These are phyloP conservation scores for Phialophora tarda DNA, from an alignment of 2,329 filamentous ascomycete genomes.

Conservation along the genomic window DNA sequence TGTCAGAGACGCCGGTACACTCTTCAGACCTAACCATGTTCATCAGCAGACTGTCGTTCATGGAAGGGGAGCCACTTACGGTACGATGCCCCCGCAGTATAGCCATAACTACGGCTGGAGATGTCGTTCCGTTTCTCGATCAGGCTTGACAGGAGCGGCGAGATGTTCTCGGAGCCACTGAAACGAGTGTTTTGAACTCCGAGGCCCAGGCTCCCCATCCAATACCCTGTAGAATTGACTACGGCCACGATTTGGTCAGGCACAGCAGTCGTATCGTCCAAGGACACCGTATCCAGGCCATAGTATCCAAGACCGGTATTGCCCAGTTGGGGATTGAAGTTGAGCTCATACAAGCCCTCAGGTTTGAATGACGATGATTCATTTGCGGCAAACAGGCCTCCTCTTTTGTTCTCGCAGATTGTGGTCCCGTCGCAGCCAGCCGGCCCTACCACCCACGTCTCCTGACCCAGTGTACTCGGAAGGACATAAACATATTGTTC, in stretches of 20 bases:
- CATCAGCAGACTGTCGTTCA: conserved; percentile 14
- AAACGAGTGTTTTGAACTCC: conserved; percentile 42
- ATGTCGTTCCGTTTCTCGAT: conserved; percentile 41
- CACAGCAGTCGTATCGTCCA: conserved; percentile 40
- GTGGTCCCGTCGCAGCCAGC: conserved; percentile 42
- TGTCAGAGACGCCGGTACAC: conserved; percentile 43
- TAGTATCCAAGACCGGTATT: conserved; percentile 43
- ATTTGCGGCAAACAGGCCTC: conserved; percentile 44
- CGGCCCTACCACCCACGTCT: conserved; percentile 43
- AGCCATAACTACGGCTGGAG: conserved; percentile 45
- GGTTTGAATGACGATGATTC: conserved; percentile 44
- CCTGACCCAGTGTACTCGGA: conserved; percentile 42
- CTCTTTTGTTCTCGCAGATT: conserved; percentile 41
- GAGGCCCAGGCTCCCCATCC: conserved; percentile 45
- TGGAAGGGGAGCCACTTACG: conserved; percentile 33
- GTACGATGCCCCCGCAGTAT: conserved; percentile 45
- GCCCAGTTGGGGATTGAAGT: conserved; percentile 35
- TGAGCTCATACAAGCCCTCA: conserved; percentile 42
- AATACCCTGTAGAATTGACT: conserved; percentile 44
- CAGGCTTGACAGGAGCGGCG: conserved; percentile 41
- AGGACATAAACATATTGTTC: conserved; percentile 43
- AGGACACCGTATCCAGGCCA: conserved; percentile 45
- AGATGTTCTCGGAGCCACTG: conserved; percentile 34
- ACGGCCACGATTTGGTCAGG: conserved; percentile 44
- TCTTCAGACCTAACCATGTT: conserved; percentile 39